phyloP scores from a whole-genome alignment of 2,329 filamentous ascomycete species.

The Didymella exigua region DNA sequence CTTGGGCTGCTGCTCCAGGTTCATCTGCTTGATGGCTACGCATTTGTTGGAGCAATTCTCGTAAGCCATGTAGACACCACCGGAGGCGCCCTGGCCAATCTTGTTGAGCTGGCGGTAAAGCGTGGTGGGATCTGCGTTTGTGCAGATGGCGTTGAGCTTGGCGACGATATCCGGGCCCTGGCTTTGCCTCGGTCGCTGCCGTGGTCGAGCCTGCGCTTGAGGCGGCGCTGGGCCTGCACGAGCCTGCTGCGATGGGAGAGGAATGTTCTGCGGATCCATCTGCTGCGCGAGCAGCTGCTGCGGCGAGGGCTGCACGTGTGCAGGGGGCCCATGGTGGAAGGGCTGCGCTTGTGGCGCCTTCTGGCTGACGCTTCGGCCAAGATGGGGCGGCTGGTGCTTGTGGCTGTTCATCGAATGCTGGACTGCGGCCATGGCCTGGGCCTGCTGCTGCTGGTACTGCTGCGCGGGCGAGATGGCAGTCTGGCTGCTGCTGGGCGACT shows the following conservation, averaged over 20 bases:
- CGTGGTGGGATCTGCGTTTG: constrained; percentile 83
- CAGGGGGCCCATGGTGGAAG: constrained; percentile 32
- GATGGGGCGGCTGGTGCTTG: constrained; percentile 57
- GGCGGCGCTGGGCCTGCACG: constrained; percentile 64
- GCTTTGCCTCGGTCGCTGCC: constrained; percentile 79
- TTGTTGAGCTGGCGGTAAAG: constrained; percentile 89
- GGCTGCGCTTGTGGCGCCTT: constrained; percentile 51
- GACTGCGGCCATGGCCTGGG: constrained; percentile 76
- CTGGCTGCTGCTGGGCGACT: constrained; percentile 54
- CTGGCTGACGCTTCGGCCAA: constrained; percentile 77
- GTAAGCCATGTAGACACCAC: constrained; percentile 91
- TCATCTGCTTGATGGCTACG: constrained; percentile 99
- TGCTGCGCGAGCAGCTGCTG: constrained; percentile 56
- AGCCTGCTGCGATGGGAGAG: constrained; percentile 54
- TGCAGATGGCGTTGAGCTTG: constrained; percentile 87
- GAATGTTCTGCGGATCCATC: constrained; percentile 51
- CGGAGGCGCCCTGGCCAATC: constrained; percentile 96
- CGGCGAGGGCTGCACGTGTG: constrained; percentile 55
- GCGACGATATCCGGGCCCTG: constrained; percentile 81
- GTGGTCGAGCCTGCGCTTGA: constrained; percentile 59
- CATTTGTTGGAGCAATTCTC: constrained; percentile 82
- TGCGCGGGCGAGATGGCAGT: constrained; percentile 49
- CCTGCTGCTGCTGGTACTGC: constrained; percentile 75
- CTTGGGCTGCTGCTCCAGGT: constrained; percentile 96
- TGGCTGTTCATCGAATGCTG: constrained; percentile 64